Percentiles rank a stretch among this genome's conserved stretches.
phyloP scores from a whole-genome alignment of 331 rosid species.

The Stylosanthes scabra region DNA sequence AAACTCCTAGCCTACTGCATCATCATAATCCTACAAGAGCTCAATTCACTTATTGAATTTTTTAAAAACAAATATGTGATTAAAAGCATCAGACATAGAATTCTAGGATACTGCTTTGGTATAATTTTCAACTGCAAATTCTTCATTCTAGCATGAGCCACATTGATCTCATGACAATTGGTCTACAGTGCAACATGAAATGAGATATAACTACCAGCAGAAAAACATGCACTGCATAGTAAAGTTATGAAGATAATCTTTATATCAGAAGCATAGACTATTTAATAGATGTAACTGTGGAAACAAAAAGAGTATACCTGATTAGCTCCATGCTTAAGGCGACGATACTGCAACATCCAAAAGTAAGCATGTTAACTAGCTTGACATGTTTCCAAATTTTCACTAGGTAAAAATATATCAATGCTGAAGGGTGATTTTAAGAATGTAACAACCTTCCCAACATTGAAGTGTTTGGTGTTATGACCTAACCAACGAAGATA shows the following conservation, averaged over 20 bases:
- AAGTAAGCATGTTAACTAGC: slow-evolving; percentile 37
- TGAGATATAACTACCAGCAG: slow-evolving; percentile 10
- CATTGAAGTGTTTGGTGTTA: slow-evolving; percentile 97
- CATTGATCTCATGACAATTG: background rate
- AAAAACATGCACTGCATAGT: slow-evolving; percentile 1
- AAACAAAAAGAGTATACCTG: slow-evolving; percentile 62
- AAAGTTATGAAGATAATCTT: background rate
- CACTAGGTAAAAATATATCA: slow-evolving; percentile 28
- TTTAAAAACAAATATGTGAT: background rate
- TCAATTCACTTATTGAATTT: background rate
- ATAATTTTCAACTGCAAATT: too few species aligned
- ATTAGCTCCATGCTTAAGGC: slow-evolving; percentile 94
- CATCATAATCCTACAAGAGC: slow-evolving; percentile 3
- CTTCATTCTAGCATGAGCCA: too few species aligned
- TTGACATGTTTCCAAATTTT: slow-evolving; percentile 33
- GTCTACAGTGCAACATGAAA: slow-evolving; percentile 8
- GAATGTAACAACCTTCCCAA: slow-evolving; percentile 85
- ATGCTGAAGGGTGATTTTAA: slow-evolving; percentile 38
- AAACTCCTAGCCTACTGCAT: slow-evolving; percentile 5
- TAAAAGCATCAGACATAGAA: background rate
- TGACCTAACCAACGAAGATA: slow-evolving; percentile 99
- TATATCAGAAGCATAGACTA: slow-evolving; percentile 21
- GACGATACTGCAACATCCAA: slow-evolving; percentile 81
- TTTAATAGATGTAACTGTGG: slow-evolving; percentile 29
- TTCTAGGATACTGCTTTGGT: too few species aligned